Evolutionary conservation across 371 early-diverging fungal species (phyloP).

Genomic region (Apophysomyces elegans): DNA sequence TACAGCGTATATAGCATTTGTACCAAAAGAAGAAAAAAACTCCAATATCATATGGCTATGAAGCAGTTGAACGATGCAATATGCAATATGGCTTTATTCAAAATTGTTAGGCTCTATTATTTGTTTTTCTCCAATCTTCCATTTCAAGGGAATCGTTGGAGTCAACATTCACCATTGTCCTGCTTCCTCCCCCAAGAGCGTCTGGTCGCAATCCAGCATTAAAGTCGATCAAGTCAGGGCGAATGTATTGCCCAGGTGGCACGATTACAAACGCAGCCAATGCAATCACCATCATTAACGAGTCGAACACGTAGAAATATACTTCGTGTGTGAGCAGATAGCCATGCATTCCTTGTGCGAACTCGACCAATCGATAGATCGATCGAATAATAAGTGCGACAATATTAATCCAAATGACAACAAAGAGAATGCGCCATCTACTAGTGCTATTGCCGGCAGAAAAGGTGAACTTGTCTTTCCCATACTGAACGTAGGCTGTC

Average conservation of each 20-base stretch:
- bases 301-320: conserved; percentile 11
- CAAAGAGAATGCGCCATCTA: background rate
- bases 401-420: conserved; percentile 8
- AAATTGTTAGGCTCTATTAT: background rate
- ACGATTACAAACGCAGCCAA: background rate
- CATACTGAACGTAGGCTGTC: conserved; percentile 3
- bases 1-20: background rate
- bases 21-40: background rate
- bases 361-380: conserved; percentile 17
- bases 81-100: too few relatives aligned
- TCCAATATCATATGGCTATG: too few relatives aligned
- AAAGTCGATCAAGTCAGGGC: background rate
- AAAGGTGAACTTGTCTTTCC: background rate
- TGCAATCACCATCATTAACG: conserved; percentile 15
- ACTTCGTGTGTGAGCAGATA: conserved; percentile 8
- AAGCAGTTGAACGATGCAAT: too few relatives aligned
- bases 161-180: background rate
- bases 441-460: background rate
- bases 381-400: conserved; percentile 11
- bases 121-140: background rate
- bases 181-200: background rate
- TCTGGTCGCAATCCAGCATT: background rate
- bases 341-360: conserved; percentile 1
- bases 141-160: background rate
- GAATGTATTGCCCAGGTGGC: conserved; percentile 12